phyloP scores from a whole-genome alignment of 768 basidiomycete species.

The Leccinum fibrillosum region DNA sequence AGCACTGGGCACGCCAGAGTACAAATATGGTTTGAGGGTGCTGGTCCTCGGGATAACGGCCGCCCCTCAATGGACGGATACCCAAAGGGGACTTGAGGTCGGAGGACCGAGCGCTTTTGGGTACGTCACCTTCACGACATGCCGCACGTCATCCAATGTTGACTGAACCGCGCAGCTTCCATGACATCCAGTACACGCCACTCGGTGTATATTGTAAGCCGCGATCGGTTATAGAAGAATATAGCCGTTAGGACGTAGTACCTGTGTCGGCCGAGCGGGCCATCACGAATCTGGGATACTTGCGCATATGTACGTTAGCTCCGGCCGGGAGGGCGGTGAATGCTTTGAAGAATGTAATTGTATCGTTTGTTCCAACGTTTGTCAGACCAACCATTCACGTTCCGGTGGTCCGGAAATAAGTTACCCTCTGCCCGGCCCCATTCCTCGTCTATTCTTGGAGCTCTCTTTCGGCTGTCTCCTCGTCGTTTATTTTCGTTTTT shows the following conservation, averaged over 20 bases:
- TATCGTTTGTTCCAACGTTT: not conserved
- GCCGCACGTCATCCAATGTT: not conserved
- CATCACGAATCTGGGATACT: slow-evolving; percentile 7
- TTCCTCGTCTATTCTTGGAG: not conserved
- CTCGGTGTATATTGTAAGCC: slow-evolving; percentile 42
- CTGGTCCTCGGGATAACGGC: slow-evolving; percentile 47
- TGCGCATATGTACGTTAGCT: not conserved
- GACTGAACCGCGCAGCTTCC: slow-evolving; percentile 20
- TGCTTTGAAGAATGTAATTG: not conserved
- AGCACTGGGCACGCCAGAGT: slow-evolving; percentile 61
- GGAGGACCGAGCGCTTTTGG: slow-evolving; percentile 57
- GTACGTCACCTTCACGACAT: slow-evolving; percentile 25
- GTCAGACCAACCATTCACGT: not conserved
- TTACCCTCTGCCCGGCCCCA: not conserved
- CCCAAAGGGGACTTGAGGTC: slow-evolving; percentile 43
- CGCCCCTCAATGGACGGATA: slow-evolving; percentile 54
- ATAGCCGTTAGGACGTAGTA: slow-evolving; percentile 14
- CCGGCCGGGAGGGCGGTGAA: not conserved
- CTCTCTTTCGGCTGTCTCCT: not conserved
- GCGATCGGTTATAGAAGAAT: slow-evolving; percentile 46
- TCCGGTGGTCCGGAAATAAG: not conserved
- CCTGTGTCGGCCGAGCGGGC: not conserved
- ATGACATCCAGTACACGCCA: slow-evolving; percentile 34
- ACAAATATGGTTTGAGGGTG: slow-evolving; percentile 58
- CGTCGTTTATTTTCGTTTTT: not conserved